A percentile compares a stretch with the other conserved stretches of the same genome.
Conservation (phyloP, 345 rosid genomes). For the Sisymbrium altissimum region DNA sequence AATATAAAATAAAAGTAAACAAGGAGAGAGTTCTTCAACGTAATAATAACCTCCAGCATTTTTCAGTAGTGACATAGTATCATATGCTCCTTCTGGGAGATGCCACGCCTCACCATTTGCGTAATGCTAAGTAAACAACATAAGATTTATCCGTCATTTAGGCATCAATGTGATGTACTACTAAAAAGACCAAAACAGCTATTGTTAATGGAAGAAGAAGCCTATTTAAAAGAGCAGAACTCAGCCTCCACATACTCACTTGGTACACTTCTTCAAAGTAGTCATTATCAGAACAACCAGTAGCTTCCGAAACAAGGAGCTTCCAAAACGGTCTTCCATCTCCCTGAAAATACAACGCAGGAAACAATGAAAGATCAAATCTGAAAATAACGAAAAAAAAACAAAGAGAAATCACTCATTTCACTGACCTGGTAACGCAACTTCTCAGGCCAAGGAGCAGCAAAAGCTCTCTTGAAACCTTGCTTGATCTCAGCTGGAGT, state of each 20-base stretch:
- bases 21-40: slow-evolving; percentile 9
- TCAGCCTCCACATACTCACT: slow-evolving; percentile 35
- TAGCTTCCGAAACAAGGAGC: slow-evolving; percentile 76
- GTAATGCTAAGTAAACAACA: slow-evolving; percentile 48
- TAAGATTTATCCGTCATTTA: not conserved
- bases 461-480: slow-evolving; percentile 80
- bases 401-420: not conserved
- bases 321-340: slow-evolving; percentile 92
- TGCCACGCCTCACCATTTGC: slow-evolving; percentile 85
- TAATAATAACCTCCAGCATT: slow-evolving; percentile 70
- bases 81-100: slow-evolving; percentile 76
- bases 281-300: slow-evolving; percentile 62
- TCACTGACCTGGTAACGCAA: slow-evolving; percentile 72
- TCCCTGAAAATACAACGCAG: slow-evolving; percentile 47
- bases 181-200: not conserved
- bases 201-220: not conserved
- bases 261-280: slow-evolving; percentile 87
- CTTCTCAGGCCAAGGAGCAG: slow-evolving; percentile 79
- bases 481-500: slow-evolving; percentile 68
- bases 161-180: not conserved
- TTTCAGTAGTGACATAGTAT: slow-evolving; percentile 58
- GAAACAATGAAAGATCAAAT: not conserved
- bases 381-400: not conserved
- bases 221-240: not conserved
- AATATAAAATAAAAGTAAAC: slow-evolving; percentile 19